Evolutionary conservation across 768 basidiomycete species (phyloP).

Genomic region (Cystofilobasidium ferigula): DNA sequence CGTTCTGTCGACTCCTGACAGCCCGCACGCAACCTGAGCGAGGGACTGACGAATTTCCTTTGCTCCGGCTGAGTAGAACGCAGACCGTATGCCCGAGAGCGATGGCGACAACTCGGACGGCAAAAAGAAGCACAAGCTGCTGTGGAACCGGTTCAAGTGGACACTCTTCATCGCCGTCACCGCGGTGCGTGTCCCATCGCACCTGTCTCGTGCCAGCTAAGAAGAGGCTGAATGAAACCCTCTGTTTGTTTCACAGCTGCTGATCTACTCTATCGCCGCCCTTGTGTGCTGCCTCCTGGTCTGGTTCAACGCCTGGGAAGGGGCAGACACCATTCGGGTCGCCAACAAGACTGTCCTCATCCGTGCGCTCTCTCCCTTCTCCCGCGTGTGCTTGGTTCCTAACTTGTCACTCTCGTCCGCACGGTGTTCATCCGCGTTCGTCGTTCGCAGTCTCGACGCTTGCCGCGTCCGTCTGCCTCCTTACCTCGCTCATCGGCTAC

Average conservation of each 20-base stretch:
- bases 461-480: constrained; percentile 50
- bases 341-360: constrained; percentile 59
- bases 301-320: constrained; percentile 63
- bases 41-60: background rate
- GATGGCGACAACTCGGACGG: constrained; percentile 17
- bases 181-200: constrained; percentile 40
- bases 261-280: constrained; percentile 51
- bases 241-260: constrained; percentile 44
- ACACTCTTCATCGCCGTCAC: constrained; percentile 56
- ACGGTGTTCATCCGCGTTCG: constrained; percentile 2
- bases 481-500: constrained; percentile 64
- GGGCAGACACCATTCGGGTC: constrained; percentile 60
- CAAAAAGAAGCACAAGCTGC: constrained; percentile 42
- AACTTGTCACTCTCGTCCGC: background rate
- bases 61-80: constrained; percentile 36
- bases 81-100: constrained; percentile 42
- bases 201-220: background rate
- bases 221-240: background rate
- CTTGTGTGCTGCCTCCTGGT: constrained; percentile 59
- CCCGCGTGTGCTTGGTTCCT: background rate
- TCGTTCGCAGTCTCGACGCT: constrained; percentile 49
- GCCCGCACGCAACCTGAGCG: background rate
- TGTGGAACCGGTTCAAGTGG: constrained; percentile 84
- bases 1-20: background rate
- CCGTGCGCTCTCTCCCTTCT: constrained; percentile 32